Percentiles rank a stretch among this genome's conserved stretches.
phyloP scores from a whole-genome alignment of 176 grass and related monocot genomes.

The Zizania latifolia region DNA sequence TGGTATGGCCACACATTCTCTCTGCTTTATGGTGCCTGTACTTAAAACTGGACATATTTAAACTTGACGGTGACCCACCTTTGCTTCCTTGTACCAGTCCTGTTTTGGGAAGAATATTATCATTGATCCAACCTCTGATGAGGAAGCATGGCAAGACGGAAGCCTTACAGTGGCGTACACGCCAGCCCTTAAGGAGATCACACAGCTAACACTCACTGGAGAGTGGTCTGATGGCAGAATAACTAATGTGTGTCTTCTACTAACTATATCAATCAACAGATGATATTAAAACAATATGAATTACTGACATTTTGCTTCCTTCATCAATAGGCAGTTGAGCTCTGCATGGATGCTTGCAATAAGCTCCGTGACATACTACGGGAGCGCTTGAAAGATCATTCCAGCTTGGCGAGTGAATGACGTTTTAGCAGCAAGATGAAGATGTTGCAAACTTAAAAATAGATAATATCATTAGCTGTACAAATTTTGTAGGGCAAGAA shows the following conservation, averaged over 20 bases:
- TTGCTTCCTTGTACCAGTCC: constrained; percentile 47
- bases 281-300: not conserved
- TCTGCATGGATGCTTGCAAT: constrained; percentile 79
- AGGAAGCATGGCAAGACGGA: constrained; percentile 94
- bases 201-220: constrained; percentile 72
- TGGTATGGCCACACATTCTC: constrained; percentile 50
- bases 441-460: not conserved
- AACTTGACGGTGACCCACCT: constrained; percentile 3
- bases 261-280: not conserved
- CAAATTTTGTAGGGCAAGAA: constrained; percentile 28
- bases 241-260: constrained; percentile 45
- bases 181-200: constrained; percentile 69
- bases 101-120: constrained; percentile 82
- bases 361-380: constrained; percentile 75
- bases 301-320: not conserved
- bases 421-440: not conserved
- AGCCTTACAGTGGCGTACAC: constrained; percentile 75
- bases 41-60: not conserved
- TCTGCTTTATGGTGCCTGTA: not conserved
- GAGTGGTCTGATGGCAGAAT: constrained; percentile 80
- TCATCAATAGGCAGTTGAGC: constrained; percentile 80
- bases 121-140: constrained; percentile 81
- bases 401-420: constrained; percentile 38
- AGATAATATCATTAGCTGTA: constrained; percentile 32
- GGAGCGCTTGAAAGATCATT: constrained; percentile 64